Evolutionary conservation across 495 filamentous ascomycete species (phyloP).

Genomic region (Bathelium albidoporum): DNA sequence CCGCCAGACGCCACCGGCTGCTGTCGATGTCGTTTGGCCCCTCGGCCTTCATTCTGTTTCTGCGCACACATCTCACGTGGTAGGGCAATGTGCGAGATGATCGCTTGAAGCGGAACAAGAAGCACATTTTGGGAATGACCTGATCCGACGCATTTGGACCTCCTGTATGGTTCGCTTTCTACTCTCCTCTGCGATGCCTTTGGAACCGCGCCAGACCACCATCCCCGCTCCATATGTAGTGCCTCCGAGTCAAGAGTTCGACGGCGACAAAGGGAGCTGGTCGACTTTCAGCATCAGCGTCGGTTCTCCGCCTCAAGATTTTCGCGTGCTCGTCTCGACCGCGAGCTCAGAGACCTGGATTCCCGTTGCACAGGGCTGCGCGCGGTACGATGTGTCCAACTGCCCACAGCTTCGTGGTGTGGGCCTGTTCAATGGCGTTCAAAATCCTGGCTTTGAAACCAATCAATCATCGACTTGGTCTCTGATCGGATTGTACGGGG

Average conservation of each 20-base stretch:
- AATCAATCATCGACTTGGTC: conserved; percentile 20
- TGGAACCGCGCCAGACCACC: background rate
- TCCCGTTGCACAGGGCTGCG: conserved; percentile 26
- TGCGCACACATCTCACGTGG: too few species aligned
- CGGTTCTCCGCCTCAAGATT: conserved; percentile 38
- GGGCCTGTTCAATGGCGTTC: conserved; percentile 5
- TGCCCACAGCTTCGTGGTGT: conserved; percentile 9
- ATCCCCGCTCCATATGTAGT: background rate
- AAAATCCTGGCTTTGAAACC: conserved; percentile 16
- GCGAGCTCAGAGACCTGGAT: conserved; percentile 37
- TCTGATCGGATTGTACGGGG: conserved; percentile 20
- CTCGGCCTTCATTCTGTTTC: too few species aligned
- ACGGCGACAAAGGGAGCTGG: conserved; percentile 46
- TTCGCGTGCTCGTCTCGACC: conserved; percentile 39
- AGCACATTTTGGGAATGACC: background rate
- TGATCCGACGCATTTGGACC: background rate
- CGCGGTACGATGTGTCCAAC: conserved; percentile 5
- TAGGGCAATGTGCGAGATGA: background rate
- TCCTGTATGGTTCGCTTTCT: background rate
- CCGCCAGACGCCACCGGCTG: too few species aligned
- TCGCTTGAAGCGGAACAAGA: background rate
- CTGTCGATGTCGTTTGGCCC: too few species aligned
- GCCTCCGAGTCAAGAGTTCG: conserved; percentile 33
- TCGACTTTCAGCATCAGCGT: conserved; percentile 40
- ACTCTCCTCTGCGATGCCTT: background rate